Percentiles rank a stretch among this genome's conserved stretches.
phyloP scores from a whole-genome alignment of 2,329 filamentous ascomycete species.

The Fusarium tanahbumbuense region DNA sequence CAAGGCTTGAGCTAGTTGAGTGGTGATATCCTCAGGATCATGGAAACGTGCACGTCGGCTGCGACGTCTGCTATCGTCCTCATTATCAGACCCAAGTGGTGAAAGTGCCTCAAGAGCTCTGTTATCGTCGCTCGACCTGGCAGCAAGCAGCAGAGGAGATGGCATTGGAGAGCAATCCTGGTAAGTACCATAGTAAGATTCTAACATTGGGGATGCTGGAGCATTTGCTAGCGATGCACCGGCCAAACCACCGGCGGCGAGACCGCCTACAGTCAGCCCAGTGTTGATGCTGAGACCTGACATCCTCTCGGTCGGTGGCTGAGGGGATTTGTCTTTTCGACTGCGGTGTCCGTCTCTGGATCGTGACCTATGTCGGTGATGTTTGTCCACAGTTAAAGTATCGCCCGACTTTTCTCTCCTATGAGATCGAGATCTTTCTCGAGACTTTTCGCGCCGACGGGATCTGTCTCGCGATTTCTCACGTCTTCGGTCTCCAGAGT shows the following conservation, averaged over 20 bases:
- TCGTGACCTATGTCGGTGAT: slow-evolving; percentile 33
- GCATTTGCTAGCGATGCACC: slow-evolving; percentile 64
- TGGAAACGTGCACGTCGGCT: slow-evolving; percentile 80
- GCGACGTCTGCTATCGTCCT: slow-evolving; percentile 58
- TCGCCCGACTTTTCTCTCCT: slow-evolving; percentile 42
- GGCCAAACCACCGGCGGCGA: slow-evolving; percentile 44
- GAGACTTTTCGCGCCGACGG: slow-evolving; percentile 43
- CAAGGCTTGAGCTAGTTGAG: slow-evolving; percentile 79
- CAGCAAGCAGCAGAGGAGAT: slow-evolving; percentile 74
- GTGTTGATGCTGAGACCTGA: slow-evolving; percentile 64
- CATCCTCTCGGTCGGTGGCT: slow-evolving; percentile 63
- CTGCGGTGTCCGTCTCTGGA: slow-evolving; percentile 36
- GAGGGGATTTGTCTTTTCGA: slow-evolving; percentile 57
- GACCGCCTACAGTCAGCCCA: slow-evolving; percentile 45
- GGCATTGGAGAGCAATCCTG: slow-evolving; percentile 96
- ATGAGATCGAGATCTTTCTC: slow-evolving; percentile 39
- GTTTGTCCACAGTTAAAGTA: slow-evolving; percentile 24
- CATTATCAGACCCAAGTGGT: slow-evolving; percentile 61
- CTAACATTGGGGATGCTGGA: slow-evolving; percentile 85
- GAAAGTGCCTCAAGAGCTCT: slow-evolving; percentile 62
- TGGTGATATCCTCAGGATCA: slow-evolving; percentile 83
- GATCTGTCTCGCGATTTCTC: slow-evolving; percentile 44
- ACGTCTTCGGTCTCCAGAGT: slow-evolving; percentile 39
- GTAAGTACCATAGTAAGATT: slow-evolving; percentile 93
- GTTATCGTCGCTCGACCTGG: slow-evolving; percentile 62